A percentile compares a stretch with the other conserved stretches of the same genome.
phyloP scores from a whole-genome alignment of 208 protist species.

The Leishmania lainsoni region DNA sequence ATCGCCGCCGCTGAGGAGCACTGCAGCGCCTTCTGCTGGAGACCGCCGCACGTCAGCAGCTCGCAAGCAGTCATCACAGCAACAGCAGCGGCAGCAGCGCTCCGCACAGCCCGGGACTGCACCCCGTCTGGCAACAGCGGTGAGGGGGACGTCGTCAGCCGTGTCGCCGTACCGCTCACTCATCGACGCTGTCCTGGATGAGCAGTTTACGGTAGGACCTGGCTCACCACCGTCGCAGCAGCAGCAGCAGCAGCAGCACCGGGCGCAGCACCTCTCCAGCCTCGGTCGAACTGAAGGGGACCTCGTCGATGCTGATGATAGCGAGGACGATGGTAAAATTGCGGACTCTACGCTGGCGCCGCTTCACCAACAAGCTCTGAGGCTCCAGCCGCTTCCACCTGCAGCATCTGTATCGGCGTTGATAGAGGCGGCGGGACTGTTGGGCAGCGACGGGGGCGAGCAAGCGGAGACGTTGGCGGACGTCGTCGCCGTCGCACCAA shows the following conservation, averaged over 20 bases:
- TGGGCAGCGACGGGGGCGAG: neutral
- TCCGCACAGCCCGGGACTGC: neutral
- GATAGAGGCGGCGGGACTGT: neutral
- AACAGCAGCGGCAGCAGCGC: neutral
- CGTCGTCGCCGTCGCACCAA: neutral
- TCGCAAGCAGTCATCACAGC: neutral
- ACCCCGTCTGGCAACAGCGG: neutral
- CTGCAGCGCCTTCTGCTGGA: neutral
- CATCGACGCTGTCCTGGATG: constrained; percentile 14
- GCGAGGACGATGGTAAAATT: neutral
- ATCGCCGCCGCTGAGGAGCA: neutral
- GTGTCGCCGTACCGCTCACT: constrained; percentile 9
- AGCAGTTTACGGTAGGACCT: neutral
- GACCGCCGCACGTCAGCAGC: neutral
- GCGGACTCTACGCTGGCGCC: neutral
- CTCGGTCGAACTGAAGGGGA: neutral
- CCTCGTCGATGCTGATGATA: neutral
- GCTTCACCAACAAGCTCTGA: constrained; percentile 6
- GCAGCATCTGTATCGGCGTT: neutral
- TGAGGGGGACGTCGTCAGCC: neutral
- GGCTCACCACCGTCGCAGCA: neutral
- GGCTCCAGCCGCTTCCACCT: constrained; percentile 14
- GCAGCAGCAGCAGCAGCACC: neutral
- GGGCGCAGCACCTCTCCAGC: neutral
- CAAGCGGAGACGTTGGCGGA: constrained; percentile 5